These are phyloP conservation scores for Coemansia sp. DNA, from an alignment of 371 early-diverging fungal genomes.

Conservation along the genomic window DNA sequence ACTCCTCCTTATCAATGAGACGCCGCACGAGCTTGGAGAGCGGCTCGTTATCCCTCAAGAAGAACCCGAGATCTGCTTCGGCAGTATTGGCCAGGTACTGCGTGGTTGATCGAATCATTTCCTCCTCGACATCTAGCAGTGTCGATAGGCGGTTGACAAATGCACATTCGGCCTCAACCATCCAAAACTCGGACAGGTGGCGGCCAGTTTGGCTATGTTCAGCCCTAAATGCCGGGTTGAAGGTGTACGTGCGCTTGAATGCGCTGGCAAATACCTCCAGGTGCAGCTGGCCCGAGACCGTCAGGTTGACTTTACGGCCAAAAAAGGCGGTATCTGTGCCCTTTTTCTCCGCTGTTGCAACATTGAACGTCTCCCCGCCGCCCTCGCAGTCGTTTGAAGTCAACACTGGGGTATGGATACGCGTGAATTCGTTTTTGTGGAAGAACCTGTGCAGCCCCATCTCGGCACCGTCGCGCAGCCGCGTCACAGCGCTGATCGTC, in stretches of 20 bases:
- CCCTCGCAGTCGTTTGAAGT: conserved; percentile 93
- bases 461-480: conserved; percentile 66
- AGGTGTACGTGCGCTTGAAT: conserved; percentile 80
- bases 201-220: conserved; percentile 81
- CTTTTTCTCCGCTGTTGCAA: background rate
- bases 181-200: conserved; percentile 94
- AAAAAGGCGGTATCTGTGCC: conserved; percentile 62
- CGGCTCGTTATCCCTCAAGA: conserved; percentile 28
- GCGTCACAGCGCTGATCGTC: conserved; percentile 69
- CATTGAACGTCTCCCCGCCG: conserved; percentile 82
- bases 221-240: conserved; percentile 88
- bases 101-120: conserved; percentile 45
- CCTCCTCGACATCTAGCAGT: conserved; percentile 55
- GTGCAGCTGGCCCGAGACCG: conserved; percentile 90
- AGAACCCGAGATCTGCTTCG: conserved; percentile 34
- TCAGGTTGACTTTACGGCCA: conserved; percentile 71
- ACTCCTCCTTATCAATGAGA: conserved; percentile 57
- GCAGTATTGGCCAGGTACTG: conserved; percentile 25
- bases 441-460: conserved; percentile 74
- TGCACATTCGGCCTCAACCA: conserved; percentile 89
- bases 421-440: conserved; percentile 68
- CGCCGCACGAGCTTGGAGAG: conserved; percentile 59
- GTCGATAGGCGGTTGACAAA: conserved; percentile 58
- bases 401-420: conserved; percentile 81
- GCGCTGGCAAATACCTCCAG: conserved; percentile 76